phyloP scores from a whole-genome alignment of 2,329 filamentous ascomycete species.

The Truncatella angustata region DNA sequence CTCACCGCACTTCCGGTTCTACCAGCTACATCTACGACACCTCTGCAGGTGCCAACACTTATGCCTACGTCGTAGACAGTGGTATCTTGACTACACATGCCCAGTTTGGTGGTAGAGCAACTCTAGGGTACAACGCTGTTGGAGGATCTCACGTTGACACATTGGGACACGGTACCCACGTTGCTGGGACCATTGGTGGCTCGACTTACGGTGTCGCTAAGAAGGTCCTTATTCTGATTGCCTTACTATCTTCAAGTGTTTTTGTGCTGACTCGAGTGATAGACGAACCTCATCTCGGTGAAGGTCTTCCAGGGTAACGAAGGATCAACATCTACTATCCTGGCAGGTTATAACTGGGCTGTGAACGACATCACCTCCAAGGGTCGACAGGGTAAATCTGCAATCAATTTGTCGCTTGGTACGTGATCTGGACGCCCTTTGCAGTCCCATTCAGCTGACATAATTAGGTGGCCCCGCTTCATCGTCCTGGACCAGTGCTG shows the following conservation, averaged over 20 bases:
- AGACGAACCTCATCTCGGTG: conserved; percentile 36
- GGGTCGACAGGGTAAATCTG: conserved; percentile 38
- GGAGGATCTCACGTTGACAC: conserved; percentile 15
- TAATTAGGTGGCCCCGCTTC: conserved; percentile 37
- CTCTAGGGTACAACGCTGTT: conserved; percentile 21
- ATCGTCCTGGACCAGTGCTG: conserved; percentile 47
- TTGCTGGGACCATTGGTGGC: conserved; percentile 43
- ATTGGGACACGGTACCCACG: conserved; percentile 43
- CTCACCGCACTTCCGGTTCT: conserved; percentile 32
- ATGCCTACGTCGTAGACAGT: conserved; percentile 50
- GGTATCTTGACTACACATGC: conserved; percentile 42
- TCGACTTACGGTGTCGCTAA: conserved; percentile 44
- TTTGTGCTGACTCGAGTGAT: background rate
- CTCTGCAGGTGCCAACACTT: conserved; percentile 38
- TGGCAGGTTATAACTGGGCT: conserved; percentile 35
- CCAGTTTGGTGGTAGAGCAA: conserved; percentile 36
- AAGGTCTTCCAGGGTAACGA: conserved; percentile 38
- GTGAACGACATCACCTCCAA: conserved; percentile 43
- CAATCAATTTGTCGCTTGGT: conserved; percentile 54
- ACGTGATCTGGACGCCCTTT: conserved; percentile 6
- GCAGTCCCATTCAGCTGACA: background rate
- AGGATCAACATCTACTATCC: conserved; percentile 22
- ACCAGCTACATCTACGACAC: conserved; percentile 40
- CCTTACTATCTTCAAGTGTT: background rate
- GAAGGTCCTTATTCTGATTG: conserved; percentile 19